Conservation (phyloP, 768 basidiomycete species). For the Aureoboletus auriporus region DNA sequence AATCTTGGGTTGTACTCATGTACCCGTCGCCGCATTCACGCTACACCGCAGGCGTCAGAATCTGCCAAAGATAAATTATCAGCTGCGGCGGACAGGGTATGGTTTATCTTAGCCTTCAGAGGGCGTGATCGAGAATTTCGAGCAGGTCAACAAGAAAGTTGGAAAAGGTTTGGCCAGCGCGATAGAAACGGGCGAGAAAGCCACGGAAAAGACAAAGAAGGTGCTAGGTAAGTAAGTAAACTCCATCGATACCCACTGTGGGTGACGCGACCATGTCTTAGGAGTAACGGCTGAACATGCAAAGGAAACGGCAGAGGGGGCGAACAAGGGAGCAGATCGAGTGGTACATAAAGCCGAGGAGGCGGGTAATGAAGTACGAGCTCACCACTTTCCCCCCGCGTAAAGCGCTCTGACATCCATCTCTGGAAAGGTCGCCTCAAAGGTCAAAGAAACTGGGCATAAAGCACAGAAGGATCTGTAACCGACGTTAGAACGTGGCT, state of each 20-base stretch:
- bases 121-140: not conserved
- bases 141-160: slow-evolving; percentile 38
- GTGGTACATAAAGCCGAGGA: slow-evolving; percentile 12
- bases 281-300: slow-evolving; percentile 1
- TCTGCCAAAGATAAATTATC: slow-evolving; percentile 37
- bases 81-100: slow-evolving; percentile 36
- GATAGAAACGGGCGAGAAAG: slow-evolving; percentile 40
- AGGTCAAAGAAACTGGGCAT: slow-evolving; percentile 15
- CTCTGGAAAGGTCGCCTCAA: slow-evolving; percentile 8
- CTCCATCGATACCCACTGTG: not conserved
- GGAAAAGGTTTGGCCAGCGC: slow-evolving; percentile 37
- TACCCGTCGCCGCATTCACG: slow-evolving; percentile 25
- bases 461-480: slow-evolving; percentile 12
- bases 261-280: not conserved
- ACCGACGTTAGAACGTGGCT: not conserved
- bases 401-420: not conserved
- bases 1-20: not conserved
- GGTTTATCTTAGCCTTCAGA: not conserved
- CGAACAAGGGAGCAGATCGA: not conserved
- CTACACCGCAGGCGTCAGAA: slow-evolving; percentile 29
- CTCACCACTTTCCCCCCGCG: not conserved
- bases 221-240: slow-evolving; percentile 25
- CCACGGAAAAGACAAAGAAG: slow-evolving; percentile 35
- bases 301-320: slow-evolving; percentile 1
- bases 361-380: not conserved